Base-by-base conservation (phyloP, 331 rosid species). In the Cydonia oblonga region DNA sequence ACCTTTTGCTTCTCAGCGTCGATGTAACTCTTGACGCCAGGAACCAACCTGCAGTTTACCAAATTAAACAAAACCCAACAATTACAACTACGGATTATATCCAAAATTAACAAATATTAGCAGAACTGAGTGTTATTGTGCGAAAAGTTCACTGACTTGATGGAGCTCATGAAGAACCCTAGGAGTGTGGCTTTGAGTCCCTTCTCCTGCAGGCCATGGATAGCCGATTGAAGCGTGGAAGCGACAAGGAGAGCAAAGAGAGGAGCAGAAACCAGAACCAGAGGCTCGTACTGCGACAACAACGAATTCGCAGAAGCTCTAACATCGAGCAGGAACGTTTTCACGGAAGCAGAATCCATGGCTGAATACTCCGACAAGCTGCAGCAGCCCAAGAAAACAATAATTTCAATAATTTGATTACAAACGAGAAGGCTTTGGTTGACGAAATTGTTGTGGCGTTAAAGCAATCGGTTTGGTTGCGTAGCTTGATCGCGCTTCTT, bases 1-100 rank as follows among this genome's bases (percentile, higher is more conserved):
- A 85, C 89, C 89, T 85, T 85, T 70, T 83, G 89, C 67, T 85
- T 85, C 75, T 85, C 83, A 10, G 83, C 78, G 38, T 82, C 89
- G 46, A 85, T 85, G 66, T 83, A 83, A 49, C 71, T 68, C 79
- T 82, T 68, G 78, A 85, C 87, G 18, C 83, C 87, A 13, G 89
- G 89, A 75, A 85, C 57, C 69, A 82, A 65, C 82, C 89, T 85
- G 76, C 13, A 68, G 44, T 25, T 40, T 25, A 52, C 12, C 40
- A 73, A 64, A 57, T 64, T n/a, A 19, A 80, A 73, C 15, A 44
- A 44, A 16, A 51, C 26, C 22, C 5, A 40, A 24, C 3, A 66
- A 44, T 29, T 29, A n/a, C 33, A 28, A 52, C 8, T 3, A 66
- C 9, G 20, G 49, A 42, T 42, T 42, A 58, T 30, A 9, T 29